Conservation (phyloP, 2,329 filamentous ascomycete species). For the Fusarium abutilonis region DNA sequence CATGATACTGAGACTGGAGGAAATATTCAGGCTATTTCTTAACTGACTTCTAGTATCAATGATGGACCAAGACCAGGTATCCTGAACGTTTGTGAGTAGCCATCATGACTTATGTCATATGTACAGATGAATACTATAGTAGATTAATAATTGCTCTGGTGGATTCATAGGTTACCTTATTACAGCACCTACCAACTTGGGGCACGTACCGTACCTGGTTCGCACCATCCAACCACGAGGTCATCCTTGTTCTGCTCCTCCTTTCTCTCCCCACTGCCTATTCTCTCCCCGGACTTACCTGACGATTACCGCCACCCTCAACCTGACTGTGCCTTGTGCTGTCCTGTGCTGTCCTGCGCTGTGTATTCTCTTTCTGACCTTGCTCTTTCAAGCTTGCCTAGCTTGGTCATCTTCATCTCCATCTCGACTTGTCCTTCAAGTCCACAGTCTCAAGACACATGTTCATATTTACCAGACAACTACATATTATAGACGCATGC, state of each 20-base stretch:
- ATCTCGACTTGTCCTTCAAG: slow-evolving; percentile 10
- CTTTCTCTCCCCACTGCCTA: slow-evolving; percentile 13
- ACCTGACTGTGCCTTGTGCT: slow-evolving; percentile 12
- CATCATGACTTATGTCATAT: slow-evolving; percentile 27
- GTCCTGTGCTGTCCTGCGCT: background rate
- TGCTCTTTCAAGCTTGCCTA: background rate
- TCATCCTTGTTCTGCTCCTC: slow-evolving; percentile 22
- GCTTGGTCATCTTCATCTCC: background rate
- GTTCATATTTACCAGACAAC: no score
- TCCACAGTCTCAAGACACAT: background rate
- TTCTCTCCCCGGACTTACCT: slow-evolving; percentile 22
- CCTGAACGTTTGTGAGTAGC: background rate
- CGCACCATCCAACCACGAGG: slow-evolving; percentile 33
- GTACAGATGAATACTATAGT: no score
- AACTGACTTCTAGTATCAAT: background rate
- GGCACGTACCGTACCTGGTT: slow-evolving; percentile 15
- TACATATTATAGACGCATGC: no score
- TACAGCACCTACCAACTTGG: slow-evolving; percentile 36
- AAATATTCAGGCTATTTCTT: slow-evolving; percentile 9
- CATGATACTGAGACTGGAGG: background rate
- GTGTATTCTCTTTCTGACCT: background rate
- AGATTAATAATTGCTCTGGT: background rate
- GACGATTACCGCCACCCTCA: slow-evolving; percentile 37
- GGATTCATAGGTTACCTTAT: background rate
- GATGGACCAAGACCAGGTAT: background rate